Evolutionary conservation across 2,329 filamentous ascomycete species (phyloP).

Genomic region (Penicillium sp.): DNA sequence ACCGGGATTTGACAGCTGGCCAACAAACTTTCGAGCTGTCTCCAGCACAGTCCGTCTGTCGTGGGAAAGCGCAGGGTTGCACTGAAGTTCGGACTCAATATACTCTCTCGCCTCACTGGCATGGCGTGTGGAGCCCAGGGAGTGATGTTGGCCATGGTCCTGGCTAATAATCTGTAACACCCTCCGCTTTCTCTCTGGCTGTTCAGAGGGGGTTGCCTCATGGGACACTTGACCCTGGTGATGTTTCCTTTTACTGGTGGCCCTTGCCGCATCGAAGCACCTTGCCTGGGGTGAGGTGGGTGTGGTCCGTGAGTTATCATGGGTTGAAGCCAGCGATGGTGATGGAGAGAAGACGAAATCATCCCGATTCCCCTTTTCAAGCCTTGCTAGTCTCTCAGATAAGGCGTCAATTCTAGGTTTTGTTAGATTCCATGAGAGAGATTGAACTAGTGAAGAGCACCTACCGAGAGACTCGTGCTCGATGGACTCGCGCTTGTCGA

Average conservation of each 20-base stretch:
- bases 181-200: conserved; percentile 9
- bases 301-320: conserved; percentile 2
- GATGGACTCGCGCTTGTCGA: conserved; percentile 21
- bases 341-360: conserved; percentile 7
- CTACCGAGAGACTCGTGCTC: conserved; percentile 22
- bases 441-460: not conserved
- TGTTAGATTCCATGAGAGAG: not conserved
- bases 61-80: conserved; percentile 20
- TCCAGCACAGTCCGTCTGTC: conserved; percentile 19
- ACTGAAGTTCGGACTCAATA: conserved; percentile 24
- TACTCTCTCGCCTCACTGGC: conserved; percentile 21
- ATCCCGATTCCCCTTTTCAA: conserved; percentile 15
- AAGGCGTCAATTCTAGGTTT: conserved; percentile 16
- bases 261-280: not conserved
- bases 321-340: conserved; percentile 2
- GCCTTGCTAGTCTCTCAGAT: conserved; percentile 17
- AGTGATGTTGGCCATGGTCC: conserved; percentile 9
- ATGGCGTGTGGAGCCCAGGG: conserved; percentile 17
- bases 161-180: conserved; percentile 10
- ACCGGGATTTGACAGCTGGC: conserved; percentile 20
- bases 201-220: not conserved
- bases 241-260: conserved; percentile 13
- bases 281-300: conserved; percentile 10
- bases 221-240: not conserved
- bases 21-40: conserved; percentile 18